A percentile compares a stretch with the other conserved stretches of the same genome.
These are phyloP conservation scores for Nicotiana knightiana DNA, from an alignment of 257 asterid species.

Conservation along the genomic window DNA sequence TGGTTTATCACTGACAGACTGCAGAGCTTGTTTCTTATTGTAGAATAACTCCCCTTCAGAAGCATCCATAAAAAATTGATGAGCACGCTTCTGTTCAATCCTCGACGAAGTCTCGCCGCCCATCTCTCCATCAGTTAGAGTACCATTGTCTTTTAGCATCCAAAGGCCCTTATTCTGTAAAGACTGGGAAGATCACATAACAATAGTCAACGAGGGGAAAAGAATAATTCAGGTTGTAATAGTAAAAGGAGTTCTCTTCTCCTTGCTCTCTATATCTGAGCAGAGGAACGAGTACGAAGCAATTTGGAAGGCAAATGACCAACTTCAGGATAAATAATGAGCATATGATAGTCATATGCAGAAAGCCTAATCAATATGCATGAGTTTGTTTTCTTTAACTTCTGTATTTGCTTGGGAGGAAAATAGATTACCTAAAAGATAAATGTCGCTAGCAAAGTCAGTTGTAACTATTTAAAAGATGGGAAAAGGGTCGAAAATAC, in stretches of 20 bases:
- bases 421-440: background rate
- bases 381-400: background rate
- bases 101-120: conserved; percentile 31
- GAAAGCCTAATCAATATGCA: background rate
- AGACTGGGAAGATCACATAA: conserved; percentile 30
- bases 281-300: background rate
- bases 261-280: background rate
- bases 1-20: conserved; percentile 24
- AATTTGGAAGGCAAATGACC: background rate
- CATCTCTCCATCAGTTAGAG: conserved; percentile 38
- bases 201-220: background rate
- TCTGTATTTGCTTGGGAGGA: background rate
- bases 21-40: conserved; percentile 64
- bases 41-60: conserved; percentile 32
- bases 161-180: conserved; percentile 41
- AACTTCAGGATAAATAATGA: background rate
- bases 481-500: too few relatives aligned
- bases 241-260: background rate
- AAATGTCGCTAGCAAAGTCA: too few relatives aligned
- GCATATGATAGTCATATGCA: background rate
- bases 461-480: too few relatives aligned
- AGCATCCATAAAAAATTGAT: conserved; percentile 32
- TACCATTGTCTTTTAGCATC: conserved; percentile 37
- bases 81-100: conserved; percentile 47
- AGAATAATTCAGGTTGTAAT: background rate